Evolutionary conservation across 345 rosid species (phyloP), one percentile per base, ranked within the genome.

Genomic region (Noccaea caerulescens): DNA sequence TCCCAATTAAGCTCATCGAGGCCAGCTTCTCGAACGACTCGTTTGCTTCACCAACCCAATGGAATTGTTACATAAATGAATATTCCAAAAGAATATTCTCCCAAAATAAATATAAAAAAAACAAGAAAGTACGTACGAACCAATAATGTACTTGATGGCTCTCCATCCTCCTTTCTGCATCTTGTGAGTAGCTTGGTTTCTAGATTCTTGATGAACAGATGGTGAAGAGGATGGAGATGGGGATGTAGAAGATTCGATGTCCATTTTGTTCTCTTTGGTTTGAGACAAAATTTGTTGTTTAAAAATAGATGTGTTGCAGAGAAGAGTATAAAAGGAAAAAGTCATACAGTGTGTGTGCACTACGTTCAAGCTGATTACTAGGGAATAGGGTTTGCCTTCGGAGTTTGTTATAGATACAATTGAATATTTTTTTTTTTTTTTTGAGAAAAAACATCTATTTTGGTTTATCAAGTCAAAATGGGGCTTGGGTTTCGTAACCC

Each of bases 11-110:
- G 57, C 92, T 79, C 90, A 88, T 82, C 1, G 90, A 88, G 10
- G 97, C 93, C 69, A 85, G 66, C 76, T 86, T 90, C 84, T 88
- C 96, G 46, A 90, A 86, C 0, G 92, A 79, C 65, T 90, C 85
- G 33, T 90, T 90, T 69, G 84, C 92, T 84, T 69, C 65, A 70
- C 12, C 30, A 50, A 42, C 12, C 46, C 9, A 27, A 60, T 6
- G 3, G 11, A 23, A 16, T 36, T 39, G 18, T 45, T 9, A 45
- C n/a, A 8, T 33, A 18, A 32, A 13, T 10, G 16, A 72, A 30
- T 12, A 59, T n/a, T 6, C 23, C 32, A 53, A 16, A 10, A 69
- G 30, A 45, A 10, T 20, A 45, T 25, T 25, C 76, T 3, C 2
- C 52, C 7, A 43, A 39, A 32, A 30, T 12, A 0, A 23, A 0